Evolutionary conservation across 2,329 filamentous ascomycete genomes (phyloP).

Genomic region (Fusarium phyllophilum): DNA sequence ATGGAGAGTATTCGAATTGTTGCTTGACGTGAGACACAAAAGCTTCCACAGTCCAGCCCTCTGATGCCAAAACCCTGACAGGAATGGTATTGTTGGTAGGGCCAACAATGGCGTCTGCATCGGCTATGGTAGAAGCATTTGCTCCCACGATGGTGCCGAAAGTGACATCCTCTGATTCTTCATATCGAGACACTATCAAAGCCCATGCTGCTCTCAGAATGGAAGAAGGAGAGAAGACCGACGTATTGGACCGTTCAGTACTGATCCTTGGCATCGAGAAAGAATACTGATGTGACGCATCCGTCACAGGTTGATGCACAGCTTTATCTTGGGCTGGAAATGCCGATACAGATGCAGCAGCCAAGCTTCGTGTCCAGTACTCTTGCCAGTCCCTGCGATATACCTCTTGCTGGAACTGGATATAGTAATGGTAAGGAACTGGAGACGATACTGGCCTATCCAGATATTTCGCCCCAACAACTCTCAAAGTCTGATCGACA

Average conservation of each 20-base stretch:
- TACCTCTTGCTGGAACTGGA: background rate
- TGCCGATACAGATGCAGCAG: background rate
- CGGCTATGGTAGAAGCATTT: background rate
- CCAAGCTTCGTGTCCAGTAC: background rate
- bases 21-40: background rate
- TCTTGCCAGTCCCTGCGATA: background rate
- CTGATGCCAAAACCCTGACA: background rate
- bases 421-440: background rate
- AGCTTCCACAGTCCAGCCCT: background rate
- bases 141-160: background rate
- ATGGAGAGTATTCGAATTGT: background rate
- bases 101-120: background rate
- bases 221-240: background rate
- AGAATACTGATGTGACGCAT: background rate
- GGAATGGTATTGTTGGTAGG: background rate
- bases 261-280: background rate
- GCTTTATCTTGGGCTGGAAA: background rate
- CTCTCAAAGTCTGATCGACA: background rate
- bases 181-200: background rate
- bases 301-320: background rate
- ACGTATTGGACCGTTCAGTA: background rate
- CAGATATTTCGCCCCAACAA: background rate
- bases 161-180: background rate
- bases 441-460: background rate
- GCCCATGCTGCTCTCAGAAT: background rate